phyloP scores from a whole-genome alignment of 495 filamentous ascomycete genomes.

The Penicillium herquei region DNA sequence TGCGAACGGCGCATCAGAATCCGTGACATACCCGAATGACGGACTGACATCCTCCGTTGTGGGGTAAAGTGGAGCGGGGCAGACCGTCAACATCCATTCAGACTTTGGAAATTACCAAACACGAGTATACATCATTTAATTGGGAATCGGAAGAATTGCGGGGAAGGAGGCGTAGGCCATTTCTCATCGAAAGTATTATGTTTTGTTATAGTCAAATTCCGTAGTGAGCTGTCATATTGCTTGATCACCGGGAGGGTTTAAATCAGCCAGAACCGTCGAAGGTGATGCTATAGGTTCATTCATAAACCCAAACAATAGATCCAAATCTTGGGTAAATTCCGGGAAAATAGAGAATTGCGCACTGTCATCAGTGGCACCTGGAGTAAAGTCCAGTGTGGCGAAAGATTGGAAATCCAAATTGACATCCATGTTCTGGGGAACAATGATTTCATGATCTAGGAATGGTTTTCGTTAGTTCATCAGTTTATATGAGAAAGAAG shows the following conservation, averaged over 20 bases:
- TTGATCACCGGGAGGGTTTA: neutral
- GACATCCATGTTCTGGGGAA: neutral
- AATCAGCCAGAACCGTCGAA: neutral
- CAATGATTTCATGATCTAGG: neutral
- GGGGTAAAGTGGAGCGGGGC: neutral
- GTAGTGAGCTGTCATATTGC: neutral
- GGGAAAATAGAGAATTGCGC: neutral
- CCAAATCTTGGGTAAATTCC: neutral
- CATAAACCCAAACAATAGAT: constrained; percentile 1
- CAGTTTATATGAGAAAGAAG: neutral
- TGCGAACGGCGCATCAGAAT: too few relatives aligned
- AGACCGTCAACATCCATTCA: neutral
- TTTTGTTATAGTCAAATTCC: too few relatives aligned
- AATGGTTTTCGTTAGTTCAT: neutral
- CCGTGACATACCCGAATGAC: too few relatives aligned
- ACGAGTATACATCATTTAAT: neutral
- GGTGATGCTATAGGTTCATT: neutral
- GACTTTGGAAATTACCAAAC: neutral
- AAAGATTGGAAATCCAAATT: neutral
- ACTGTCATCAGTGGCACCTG: neutral
- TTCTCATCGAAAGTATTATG: too few relatives aligned
- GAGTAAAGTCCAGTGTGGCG: neutral
- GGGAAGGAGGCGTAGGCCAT: too few relatives aligned
- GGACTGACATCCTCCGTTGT: neutral
- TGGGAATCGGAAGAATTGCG: neutral